These are phyloP conservation scores for Exophiala sideris DNA, from an alignment of 2,329 filamentous ascomycete genomes.

Conservation along the genomic window DNA sequence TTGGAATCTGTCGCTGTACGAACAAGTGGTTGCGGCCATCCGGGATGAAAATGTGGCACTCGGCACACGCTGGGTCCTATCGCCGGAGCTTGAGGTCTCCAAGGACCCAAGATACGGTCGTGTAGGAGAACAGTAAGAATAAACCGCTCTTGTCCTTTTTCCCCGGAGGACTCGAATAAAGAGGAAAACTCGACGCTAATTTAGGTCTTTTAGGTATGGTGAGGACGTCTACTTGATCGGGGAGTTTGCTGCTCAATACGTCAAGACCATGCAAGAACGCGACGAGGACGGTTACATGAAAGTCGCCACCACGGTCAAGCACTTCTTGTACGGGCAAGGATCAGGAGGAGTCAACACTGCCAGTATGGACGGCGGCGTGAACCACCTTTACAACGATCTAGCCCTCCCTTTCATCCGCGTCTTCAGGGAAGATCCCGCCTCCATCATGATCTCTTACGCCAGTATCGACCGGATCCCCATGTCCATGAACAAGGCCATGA, in stretches of 20 bases:
- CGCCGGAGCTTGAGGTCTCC: not conserved
- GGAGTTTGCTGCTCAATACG: slow-evolving; percentile 5
- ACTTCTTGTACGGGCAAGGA: slow-evolving; percentile 2
- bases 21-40: not conserved
- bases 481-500: not conserved
- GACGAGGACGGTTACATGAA: not conserved
- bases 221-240: slow-evolving; percentile 5
- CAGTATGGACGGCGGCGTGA: slow-evolving; percentile 4
- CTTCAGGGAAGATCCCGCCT: not conserved
- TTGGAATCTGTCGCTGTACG: slow-evolving; percentile 3
- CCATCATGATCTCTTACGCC: not conserved
- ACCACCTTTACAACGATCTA: slow-evolving; percentile 3
- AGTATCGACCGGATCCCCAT: no score
- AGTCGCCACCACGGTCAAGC: slow-evolving; percentile 1
- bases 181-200: no score
- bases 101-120: slow-evolving; percentile 4
- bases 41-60: slow-evolving; percentile 5
- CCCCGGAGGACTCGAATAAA: no score
- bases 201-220: not conserved
- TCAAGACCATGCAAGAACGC: not conserved
- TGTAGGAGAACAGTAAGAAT: slow-evolving; percentile 1
- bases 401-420: slow-evolving; percentile 1
- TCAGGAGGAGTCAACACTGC: not conserved
- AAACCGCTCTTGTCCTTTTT: no score
- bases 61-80: slow-evolving; percentile 1